Conservation (phyloP, 805 yeast species). For the Saccharomycopsis vini region DNA sequence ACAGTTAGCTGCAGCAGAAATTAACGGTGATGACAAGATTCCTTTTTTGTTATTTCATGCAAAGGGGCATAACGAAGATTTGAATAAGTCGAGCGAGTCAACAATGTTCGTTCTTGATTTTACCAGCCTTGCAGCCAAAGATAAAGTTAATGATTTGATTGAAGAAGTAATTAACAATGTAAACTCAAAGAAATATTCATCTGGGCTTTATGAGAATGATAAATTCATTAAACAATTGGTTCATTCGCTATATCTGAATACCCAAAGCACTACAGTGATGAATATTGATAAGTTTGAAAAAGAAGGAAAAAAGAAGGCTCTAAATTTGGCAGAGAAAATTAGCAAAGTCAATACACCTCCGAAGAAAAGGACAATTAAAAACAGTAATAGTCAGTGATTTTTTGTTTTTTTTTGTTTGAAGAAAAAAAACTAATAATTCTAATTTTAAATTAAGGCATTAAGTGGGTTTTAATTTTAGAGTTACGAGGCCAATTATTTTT, state of each 20-base stretch:
- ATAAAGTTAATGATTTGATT: not conserved
- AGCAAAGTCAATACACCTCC: conserved; percentile 3
- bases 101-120: conserved; percentile 7
- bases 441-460: not conserved
- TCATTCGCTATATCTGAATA: conserved; percentile 11
- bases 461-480: not conserved
- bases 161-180: not conserved
- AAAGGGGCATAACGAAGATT: conserved; percentile 3
- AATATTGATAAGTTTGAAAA: conserved; percentile 1
- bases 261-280: conserved; percentile 10
- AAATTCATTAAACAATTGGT: conserved; percentile 9
- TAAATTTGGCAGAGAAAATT: conserved; percentile 1
- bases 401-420: not conserved
- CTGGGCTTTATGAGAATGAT: conserved; percentile 1
- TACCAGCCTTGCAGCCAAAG: not conserved
- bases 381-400: not conserved
- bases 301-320: not conserved
- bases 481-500: no score
- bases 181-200: conserved; percentile 2
- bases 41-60: conserved; percentile 9
- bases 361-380: conserved; percentile 10
- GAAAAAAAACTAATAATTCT: not conserved
- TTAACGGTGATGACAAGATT: not conserved
- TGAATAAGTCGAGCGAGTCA: not conserved
- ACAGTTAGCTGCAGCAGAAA: not conserved